These are phyloP conservation scores for Daphne laureola DNA, from an alignment of 441 rosid species.

Conservation along the genomic window DNA sequence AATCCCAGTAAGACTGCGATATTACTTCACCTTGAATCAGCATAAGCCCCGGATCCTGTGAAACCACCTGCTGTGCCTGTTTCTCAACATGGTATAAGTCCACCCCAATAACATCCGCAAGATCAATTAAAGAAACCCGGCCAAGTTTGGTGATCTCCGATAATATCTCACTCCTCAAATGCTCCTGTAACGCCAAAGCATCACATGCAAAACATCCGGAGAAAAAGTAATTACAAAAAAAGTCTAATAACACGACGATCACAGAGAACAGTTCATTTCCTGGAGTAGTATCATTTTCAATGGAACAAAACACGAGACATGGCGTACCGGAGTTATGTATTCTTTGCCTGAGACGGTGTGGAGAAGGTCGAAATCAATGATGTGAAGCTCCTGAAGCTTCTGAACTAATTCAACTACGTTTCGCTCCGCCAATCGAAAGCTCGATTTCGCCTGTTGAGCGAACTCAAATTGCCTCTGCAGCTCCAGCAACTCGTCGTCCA, in stretches of 20 bases:
- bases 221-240: background rate
- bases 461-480: conserved; percentile 88
- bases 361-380: conserved; percentile 94
- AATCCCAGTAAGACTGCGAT: conserved; percentile 86
- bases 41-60: conserved; percentile 44
- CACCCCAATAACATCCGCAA: conserved; percentile 71
- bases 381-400: conserved; percentile 87
- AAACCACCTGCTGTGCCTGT: conserved; percentile 69
- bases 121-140: conserved; percentile 83
- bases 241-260: background rate
- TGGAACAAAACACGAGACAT: conserved; percentile 11
- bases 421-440: conserved; percentile 80
- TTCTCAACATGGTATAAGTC: conserved; percentile 94
- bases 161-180: conserved; percentile 68
- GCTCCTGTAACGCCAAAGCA: conserved; percentile 42
- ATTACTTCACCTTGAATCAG: conserved; percentile 85
- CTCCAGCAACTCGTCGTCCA: conserved; percentile 90
- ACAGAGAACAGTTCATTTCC: background rate
- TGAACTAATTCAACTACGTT: conserved; percentile 95
- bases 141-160: conserved; percentile 56
- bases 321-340: conserved; percentile 73
- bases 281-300: conserved; percentile 9
- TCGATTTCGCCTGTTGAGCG: conserved; percentile 90
- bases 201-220: background rate
- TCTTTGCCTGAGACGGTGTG: conserved; percentile 96